A percentile compares a stretch with the other conserved stretches of the same genome.
These are phyloP conservation scores for Paracoccidioides brasiliensis DNA, from an alignment of 2,329 filamentous ascomycete species.

Conservation along the genomic window DNA sequence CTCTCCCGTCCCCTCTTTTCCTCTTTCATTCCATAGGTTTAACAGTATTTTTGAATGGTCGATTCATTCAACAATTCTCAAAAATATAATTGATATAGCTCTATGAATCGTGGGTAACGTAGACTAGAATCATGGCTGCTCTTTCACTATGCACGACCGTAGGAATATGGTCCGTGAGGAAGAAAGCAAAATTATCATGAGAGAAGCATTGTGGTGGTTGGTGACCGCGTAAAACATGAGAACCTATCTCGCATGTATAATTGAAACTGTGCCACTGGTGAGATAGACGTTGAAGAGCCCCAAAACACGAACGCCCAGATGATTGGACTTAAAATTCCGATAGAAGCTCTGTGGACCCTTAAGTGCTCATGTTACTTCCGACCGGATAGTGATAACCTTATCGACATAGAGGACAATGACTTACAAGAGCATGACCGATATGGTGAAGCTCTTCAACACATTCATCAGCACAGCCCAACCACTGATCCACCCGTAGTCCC, in stretches of 20 bases:
- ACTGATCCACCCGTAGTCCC: not conserved
- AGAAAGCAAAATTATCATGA: not conserved
- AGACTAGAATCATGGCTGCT: not conserved
- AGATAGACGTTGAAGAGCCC: not conserved
- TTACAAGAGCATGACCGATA: not conserved
- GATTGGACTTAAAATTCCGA: conserved; percentile 2
- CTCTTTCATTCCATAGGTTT: not conserved
- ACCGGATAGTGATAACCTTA: not conserved
- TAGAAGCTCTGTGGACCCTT: not conserved
- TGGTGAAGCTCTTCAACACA: not conserved
- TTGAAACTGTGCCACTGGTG: not conserved
- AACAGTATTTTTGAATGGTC: too few species aligned
- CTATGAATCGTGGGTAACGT: too few species aligned
- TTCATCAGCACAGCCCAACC: not conserved
- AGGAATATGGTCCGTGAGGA: not conserved
- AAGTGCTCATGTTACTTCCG: not conserved
- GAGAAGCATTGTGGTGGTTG: not conserved
- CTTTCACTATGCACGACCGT: not conserved
- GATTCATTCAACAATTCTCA: not conserved
- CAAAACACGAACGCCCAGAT: not conserved
- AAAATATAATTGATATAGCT: not conserved
- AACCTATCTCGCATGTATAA: not conserved
- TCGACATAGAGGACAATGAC: not conserved
- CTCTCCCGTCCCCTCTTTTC: not conserved
- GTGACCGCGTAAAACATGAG: not conserved